Evolutionary conservation across 2,329 filamentous ascomycete genomes (phyloP).

Genomic region (Ophiocordyceps camponoti-leonardi): DNA sequence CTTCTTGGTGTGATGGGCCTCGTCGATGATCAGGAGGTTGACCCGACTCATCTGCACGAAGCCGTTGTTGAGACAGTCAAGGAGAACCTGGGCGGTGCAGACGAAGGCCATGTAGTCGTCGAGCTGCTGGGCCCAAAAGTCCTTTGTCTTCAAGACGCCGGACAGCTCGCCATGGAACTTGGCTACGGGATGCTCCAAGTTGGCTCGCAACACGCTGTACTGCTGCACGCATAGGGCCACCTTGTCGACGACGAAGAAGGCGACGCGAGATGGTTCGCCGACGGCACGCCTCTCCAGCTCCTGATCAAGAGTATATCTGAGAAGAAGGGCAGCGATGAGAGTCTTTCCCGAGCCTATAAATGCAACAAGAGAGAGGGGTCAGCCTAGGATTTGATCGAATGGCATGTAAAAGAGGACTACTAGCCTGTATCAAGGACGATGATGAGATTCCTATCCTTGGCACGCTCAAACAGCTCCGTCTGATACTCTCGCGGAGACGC

Average conservation of each 20-base stretch:
- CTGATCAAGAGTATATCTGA: slow-evolving; percentile 57
- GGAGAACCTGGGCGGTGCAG: slow-evolving; percentile 78
- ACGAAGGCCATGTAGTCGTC: slow-evolving; percentile 66
- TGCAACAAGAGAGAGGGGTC: slow-evolving; percentile 1
- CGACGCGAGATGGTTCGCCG: slow-evolving; percentile 44
- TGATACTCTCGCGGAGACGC: slow-evolving; percentile 79
- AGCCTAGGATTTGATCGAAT: background rate
- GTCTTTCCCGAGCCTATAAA: slow-evolving; percentile 72
- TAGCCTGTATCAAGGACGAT: slow-evolving; percentile 81
- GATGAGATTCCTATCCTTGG: slow-evolving; percentile 73
- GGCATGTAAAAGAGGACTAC: no score
- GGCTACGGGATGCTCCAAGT: slow-evolving; percentile 59
- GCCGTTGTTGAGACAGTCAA: slow-evolving; percentile 59
- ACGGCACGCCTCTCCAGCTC: slow-evolving; percentile 54
- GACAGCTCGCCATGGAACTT: slow-evolving; percentile 58
- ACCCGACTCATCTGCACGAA: slow-evolving; percentile 70
- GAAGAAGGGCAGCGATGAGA: slow-evolving; percentile 75
- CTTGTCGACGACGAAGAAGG: slow-evolving; percentile 84
- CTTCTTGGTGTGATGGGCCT: slow-evolving; percentile 92
- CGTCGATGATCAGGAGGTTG: slow-evolving; percentile 86
- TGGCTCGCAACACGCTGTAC: slow-evolving; percentile 61
- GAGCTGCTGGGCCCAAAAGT: slow-evolving; percentile 35
- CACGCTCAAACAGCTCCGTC: slow-evolving; percentile 73
- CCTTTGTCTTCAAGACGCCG: slow-evolving; percentile 19
- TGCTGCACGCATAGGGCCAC: slow-evolving; percentile 87